phyloP scores from a whole-genome alignment of 306 rosid genomes.

The Castanea crenata region DNA sequence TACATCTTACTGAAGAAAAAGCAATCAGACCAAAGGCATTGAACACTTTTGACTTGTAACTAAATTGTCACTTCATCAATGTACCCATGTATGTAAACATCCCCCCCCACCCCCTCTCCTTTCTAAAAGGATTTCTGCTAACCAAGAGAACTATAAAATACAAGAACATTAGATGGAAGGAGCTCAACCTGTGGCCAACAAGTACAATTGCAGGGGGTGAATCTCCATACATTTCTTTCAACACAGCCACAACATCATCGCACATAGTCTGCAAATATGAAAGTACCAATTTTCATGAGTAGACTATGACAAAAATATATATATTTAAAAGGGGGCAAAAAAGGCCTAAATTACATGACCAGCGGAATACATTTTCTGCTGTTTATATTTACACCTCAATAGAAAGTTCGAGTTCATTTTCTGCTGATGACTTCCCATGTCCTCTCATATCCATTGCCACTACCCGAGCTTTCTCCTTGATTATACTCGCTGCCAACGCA shows the following conservation, averaged over 20 bases:
- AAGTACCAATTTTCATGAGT: slow-evolving; percentile 12
- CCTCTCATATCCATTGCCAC: slow-evolving; percentile 96
- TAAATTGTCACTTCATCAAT: not conserved
- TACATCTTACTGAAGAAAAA: not conserved
- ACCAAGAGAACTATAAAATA: not conserved
- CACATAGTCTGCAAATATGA: slow-evolving; percentile 79
- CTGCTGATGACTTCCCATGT: slow-evolving; percentile 82
- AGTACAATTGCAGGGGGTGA: slow-evolving; percentile 73
- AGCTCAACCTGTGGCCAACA: slow-evolving; percentile 68
- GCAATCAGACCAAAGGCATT: not conserved
- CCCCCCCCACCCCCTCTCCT: not conserved
- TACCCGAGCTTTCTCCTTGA: slow-evolving; percentile 83
- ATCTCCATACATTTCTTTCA: slow-evolving; percentile 68
- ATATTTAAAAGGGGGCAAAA: not conserved
- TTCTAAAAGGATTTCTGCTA: not conserved
- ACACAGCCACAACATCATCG: slow-evolving; percentile 78
- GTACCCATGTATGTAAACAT: not conserved
- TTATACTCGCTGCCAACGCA: slow-evolving; percentile 66
- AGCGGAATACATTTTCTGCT: not conserved
- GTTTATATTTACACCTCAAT: slow-evolving; percentile 55
- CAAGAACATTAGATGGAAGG: slow-evolving; percentile 10
- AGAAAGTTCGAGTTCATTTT: slow-evolving; percentile 77
- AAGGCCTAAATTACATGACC: not conserved
- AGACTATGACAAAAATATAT: slow-evolving; percentile 8
- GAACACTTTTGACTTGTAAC: not conserved